Evolutionary conservation across 371 early-diverging fungal species (phyloP), one percentile per base, ranked within the genome.

Genomic region (Mucor irregularis): DNA sequence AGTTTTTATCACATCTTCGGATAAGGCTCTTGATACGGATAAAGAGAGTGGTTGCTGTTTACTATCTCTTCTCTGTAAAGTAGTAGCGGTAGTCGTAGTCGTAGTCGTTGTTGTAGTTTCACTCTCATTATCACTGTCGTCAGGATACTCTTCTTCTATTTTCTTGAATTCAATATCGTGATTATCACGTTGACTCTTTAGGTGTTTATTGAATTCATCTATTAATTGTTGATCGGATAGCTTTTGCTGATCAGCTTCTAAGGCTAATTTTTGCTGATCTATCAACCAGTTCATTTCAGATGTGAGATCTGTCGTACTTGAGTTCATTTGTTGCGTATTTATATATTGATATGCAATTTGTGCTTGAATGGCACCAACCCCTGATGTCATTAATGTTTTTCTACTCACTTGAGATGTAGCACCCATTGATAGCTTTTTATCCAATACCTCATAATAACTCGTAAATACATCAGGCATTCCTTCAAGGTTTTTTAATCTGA

Each of bases 401-500:
- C 84, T 72, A 33, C 80, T 77, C 17, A 83, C 72, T 47, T 80
- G 74, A 9, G 87, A 80, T 34, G 82, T 81, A 5, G 83, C 83
- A 35, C 83, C 78, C 9, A 73, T 63, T 0, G 88, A 76, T 42
- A 76, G 68, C 42, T 74, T 81, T 49, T 79, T 76, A 56, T 87
- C 86, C 80, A 85, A 83, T 19, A 87, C 76, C 59, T 89, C 89
- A 55, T 86, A 87, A 51, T 83, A 89, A 60, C 83, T 82, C 6
- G 84, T 83, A 50, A 89, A 89, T 10, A 69, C 64, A 43, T 86
- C 84, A 6, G 90, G 90, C 51, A 90, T 71, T 1, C 84, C 84
- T 22, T 83, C 82, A 6, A 90, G 62, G 31, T 76, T 71, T 10
- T 77, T 69, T 9, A 90, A 45, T 14, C 84, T 74, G 21, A 91